phyloP scores from a whole-genome alignment of 345 rosid species.

The Eucalyptus polybractea region DNA sequence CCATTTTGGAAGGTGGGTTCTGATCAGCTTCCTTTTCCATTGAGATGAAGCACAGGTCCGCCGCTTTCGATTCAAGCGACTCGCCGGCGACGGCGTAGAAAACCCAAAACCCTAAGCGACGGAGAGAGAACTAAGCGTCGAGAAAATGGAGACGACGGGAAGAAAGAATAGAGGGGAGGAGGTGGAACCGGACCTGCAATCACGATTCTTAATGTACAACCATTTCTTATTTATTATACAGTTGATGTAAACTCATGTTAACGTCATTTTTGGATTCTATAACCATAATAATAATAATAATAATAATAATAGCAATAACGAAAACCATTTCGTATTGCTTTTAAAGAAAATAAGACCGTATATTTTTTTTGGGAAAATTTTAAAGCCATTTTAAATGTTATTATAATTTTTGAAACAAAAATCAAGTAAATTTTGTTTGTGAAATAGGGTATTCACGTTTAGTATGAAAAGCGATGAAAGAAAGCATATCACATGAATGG shows the following conservation, averaged over 20 bases:
- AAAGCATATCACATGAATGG: rapidly evolving
- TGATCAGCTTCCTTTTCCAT: background rate
- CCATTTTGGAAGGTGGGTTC: background rate
- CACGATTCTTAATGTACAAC: background rate
- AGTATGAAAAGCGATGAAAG: too few species aligned
- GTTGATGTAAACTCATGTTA: background rate
- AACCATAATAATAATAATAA: too few species aligned
- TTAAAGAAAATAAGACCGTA: background rate
- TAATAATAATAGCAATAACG: too few species aligned
- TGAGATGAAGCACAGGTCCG: background rate
- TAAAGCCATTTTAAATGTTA: too few species aligned
- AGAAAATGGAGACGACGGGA: too few species aligned
- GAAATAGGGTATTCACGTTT: too few species aligned
- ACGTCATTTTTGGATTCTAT: background rate
- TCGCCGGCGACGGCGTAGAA: background rate
- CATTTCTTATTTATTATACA: background rate
- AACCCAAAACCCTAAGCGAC: background rate
- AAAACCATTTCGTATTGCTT: background rate
- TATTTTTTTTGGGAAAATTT: too few species aligned
- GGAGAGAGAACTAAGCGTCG: background rate
- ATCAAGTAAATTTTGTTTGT: rapidly evolving
- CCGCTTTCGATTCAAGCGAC: background rate
- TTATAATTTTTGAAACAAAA: rapidly evolving
- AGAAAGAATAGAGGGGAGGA: background rate
- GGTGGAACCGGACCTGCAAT: background rate